Evolutionary conservation across 1,284 basidiomycete species (phyloP).

Genomic region (Caloboletus firmus): DNA sequence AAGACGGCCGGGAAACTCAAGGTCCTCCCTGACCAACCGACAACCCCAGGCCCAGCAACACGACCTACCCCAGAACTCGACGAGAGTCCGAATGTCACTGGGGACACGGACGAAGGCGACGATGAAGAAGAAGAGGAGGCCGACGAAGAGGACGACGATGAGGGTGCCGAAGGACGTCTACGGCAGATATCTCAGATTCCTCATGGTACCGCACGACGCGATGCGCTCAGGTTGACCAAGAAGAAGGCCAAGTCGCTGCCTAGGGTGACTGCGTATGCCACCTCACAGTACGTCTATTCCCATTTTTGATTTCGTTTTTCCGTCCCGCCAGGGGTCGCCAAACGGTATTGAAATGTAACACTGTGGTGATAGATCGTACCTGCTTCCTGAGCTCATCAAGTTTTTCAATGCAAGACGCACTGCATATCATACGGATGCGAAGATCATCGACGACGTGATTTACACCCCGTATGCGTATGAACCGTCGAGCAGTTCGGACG

Average conservation of each 20-base stretch:
- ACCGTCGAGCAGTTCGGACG: slow-evolving; percentile 34
- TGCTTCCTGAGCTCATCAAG: slow-evolving; percentile 82
- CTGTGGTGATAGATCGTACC: slow-evolving; percentile 68
- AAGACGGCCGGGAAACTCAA: slow-evolving; percentile 89
- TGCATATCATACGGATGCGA: slow-evolving; percentile 83
- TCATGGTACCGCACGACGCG: slow-evolving; percentile 88
- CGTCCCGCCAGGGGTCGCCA: neutral
- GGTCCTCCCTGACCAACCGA: slow-evolving; percentile 90
- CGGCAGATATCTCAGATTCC: slow-evolving; percentile 91
- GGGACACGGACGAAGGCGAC: slow-evolving; percentile 73
- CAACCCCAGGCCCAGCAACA: slow-evolving; percentile 72
- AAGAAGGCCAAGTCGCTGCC: slow-evolving; percentile 92
- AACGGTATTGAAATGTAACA: neutral
- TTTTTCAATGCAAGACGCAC: slow-evolving; percentile 82
- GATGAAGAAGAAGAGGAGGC: slow-evolving; percentile 66
- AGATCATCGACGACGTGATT: slow-evolving; percentile 78
- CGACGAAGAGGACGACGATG: slow-evolving; percentile 54
- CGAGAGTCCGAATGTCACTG: slow-evolving; percentile 52
- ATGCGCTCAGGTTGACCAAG: slow-evolving; percentile 88
- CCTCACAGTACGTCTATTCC: slow-evolving; percentile 67
- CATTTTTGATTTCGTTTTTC: neutral
- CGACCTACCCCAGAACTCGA: slow-evolving; percentile 39
- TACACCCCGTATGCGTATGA: slow-evolving; percentile 84
- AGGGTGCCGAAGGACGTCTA: slow-evolving; percentile 73
- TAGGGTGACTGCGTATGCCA: slow-evolving; percentile 94